Percentiles rank a stretch among this genome's conserved stretches.
These are phyloP conservation scores for Cordyceps sp. DNA, from an alignment of 2,329 filamentous ascomycete genomes.

Conservation along the genomic window DNA sequence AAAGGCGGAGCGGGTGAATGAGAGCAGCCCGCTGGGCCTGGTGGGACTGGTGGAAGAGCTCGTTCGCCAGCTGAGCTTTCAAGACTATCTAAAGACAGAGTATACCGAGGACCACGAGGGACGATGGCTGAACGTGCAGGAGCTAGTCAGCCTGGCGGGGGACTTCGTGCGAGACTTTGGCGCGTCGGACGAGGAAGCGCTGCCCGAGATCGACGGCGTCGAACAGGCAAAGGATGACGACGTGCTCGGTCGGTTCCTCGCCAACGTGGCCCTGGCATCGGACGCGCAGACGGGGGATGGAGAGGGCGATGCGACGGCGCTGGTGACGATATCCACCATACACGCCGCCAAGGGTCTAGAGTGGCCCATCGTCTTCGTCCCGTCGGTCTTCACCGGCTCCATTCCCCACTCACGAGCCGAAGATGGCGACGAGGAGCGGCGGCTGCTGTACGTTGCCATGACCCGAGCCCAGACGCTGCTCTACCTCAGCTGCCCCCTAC, in stretches of 20 bases:
- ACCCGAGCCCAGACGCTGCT: conserved; percentile 76
- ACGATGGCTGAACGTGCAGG: conserved; percentile 77
- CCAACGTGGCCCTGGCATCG: conserved; percentile 74
- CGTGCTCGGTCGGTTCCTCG: conserved; percentile 61
- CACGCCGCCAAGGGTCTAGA: conserved; percentile 92
- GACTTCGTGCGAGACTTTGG: conserved; percentile 43
- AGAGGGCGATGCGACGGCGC: conserved; percentile 35
- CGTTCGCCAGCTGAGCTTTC: conserved; percentile 51
- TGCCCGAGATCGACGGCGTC: conserved; percentile 54
- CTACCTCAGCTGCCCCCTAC: conserved; percentile 67
- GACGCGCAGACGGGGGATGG: conserved; percentile 53
- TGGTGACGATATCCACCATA: conserved; percentile 87
- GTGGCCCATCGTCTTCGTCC: conserved; percentile 91
- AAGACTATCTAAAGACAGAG: conserved; percentile 54
- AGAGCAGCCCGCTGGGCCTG: conserved; percentile 16
- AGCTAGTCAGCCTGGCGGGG: conserved; percentile 63
- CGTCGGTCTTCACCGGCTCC: conserved; percentile 74
- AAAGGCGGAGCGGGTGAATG: conserved; percentile 11
- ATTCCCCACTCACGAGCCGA: conserved; percentile 82
- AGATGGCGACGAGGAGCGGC: conserved; percentile 72
- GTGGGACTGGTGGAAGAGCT: conserved; percentile 33
- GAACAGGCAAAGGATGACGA: conserved; percentile 50
- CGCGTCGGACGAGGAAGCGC: conserved; percentile 31
- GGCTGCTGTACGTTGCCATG: conserved; percentile 91
- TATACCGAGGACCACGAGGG: conserved; percentile 61